Base-by-base conservation (phyloP, 768 basidiomycete species). In the Suillus sp. region DNA sequence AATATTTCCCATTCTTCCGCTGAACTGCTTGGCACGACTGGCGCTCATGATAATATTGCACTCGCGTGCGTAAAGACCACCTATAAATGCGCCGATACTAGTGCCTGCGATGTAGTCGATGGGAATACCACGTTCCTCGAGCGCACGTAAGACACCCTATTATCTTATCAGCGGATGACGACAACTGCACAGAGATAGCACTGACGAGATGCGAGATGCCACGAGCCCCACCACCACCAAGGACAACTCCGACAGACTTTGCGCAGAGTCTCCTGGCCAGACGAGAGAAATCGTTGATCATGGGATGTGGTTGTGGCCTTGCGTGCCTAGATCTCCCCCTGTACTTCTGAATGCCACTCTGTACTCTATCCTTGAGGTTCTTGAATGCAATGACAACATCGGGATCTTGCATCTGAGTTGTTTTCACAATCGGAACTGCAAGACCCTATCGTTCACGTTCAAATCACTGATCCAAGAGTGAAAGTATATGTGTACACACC, bases 221-320 rank as follows among this genome's bases (percentile, higher is more conserved):
- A 47, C 97, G 84, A 18, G 96, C 97, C 20, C 97, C 97, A n/a
- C 97, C 97, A 7, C 97, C 97, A 22, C 97, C 97, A 2, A 99
- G 84, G 8, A 99, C 95, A 50, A 99, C 78, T 1, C 96, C 97
- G 63, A 99, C 91, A 9, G 92, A 93, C 69, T 89, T 92, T 16
- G 96, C 97, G 71, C 95, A 97, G 42, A 99, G 85, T 57, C 95
- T 79, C 62, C 97, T 80, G 2, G 97, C 97, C 43, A 99, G 78
- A 25, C 97, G 83, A 10, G 95, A 89, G 73, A 99, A 99, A 73
- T 99, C 97, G 67, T 90, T 95, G 66, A 85, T 86, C 72, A 95
- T 89, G 5, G 91, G 85, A n/a, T 87, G 85, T 1, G 92, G 84
- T 72, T 91, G 89, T 18, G 88, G 92, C 25, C 86, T 86, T 63